Base-by-base conservation (phyloP, 345 rosid genomes). In the Hevea brasiliensis region DNA sequence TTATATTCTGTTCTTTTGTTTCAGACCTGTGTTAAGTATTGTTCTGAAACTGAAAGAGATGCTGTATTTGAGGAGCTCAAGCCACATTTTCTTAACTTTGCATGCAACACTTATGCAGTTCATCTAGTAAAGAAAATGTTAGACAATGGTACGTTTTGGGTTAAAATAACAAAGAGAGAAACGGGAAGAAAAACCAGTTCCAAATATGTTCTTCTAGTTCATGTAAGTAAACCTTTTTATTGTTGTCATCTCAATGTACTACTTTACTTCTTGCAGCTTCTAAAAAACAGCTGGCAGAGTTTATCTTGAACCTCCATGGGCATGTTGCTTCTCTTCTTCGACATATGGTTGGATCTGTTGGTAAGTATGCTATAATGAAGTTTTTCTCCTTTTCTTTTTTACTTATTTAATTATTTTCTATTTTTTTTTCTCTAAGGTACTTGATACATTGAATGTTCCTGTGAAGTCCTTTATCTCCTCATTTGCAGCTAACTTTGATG, bases 311-410 rank as follows among this genome's bases (percentile, higher is more conserved):
- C 56, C 91, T 93, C 61, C 91, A 81, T 51, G 99, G 98, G 69
- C 88, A 85, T 76, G 93, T 86, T 67, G 95, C 97, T 29, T 17
- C 84, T 59, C 92, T 90, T 74, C 96, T 96, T 67, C 88, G 98
- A 37, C 94, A 96, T 77, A 84, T 85, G 91, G 93, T 90, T 81
- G 99, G 97, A 77, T 93, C 98, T 63, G 85, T 87, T 76, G 97
- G 99, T 95, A 88, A 60, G 92, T 81, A 57, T 47, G 2, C 26
- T 23, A 51, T 18, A 29, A 3, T 50, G 54, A 14, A 17, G 54
- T 17, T 50, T 48, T 45, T 48, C 45, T n/a, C 20, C 15, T 40
- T 59, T 51, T 56, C 53, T 14, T 12, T 29, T 7, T 21, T 10
- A 37, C 21, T 50, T 32, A 32, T 32, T 32, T 32, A 32, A 2